Base-by-base conservation (phyloP, 257 asterid genomes). In the Agastache rugosa region DNA sequence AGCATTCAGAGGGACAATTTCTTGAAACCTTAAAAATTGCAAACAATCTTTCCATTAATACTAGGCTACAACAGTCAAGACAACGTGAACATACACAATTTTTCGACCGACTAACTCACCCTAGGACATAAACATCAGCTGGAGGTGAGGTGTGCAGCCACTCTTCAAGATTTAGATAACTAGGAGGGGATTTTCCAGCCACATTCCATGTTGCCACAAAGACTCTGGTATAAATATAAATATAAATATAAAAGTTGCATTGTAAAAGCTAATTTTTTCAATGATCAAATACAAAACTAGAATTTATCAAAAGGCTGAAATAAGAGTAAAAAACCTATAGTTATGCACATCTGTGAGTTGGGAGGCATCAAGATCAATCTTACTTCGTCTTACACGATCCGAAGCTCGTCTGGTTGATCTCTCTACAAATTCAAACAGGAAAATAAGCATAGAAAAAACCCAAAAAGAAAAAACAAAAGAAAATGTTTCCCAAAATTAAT, bases 151-250 rank as follows among this genome's bases (percentile, higher is more conserved):
- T 90, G 79, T 95, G 96, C 34, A 95, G 86, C 98, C 97, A 95
- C 53, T 95, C 99, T 72, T 92, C 96, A 60, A 95, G 94, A 81
- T 85, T 92, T 47, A 95, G 80, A 76, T 85, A 68, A 81, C 63
- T 82, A 22, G 96, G 93, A 27, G 99, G 99, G 48, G 98, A 95
- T 84, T 90, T 95, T 25, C 99, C 99, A 45, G 91, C 99, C 66
- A 95, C 99, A 85, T 95, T 95, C 99, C 99, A 95, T 31, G 99
- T 95, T 11, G 98, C 96, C 75, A 87, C 96, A 84, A 95, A 95
- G 55, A 95, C 59, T 79, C 99, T 95, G 54, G 67, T 61, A 44
- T n/a, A n/a, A n/a, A n/a, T 19, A 42, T 22, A 69, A 60, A 67
- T 11, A 42, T 22, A 69, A 60, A 70, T 8, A 55, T 1, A 47